These are phyloP conservation scores for Globisporangium middletonii DNA, from an alignment of 352 stramenopile genomes.

Conservation along the genomic window DNA sequence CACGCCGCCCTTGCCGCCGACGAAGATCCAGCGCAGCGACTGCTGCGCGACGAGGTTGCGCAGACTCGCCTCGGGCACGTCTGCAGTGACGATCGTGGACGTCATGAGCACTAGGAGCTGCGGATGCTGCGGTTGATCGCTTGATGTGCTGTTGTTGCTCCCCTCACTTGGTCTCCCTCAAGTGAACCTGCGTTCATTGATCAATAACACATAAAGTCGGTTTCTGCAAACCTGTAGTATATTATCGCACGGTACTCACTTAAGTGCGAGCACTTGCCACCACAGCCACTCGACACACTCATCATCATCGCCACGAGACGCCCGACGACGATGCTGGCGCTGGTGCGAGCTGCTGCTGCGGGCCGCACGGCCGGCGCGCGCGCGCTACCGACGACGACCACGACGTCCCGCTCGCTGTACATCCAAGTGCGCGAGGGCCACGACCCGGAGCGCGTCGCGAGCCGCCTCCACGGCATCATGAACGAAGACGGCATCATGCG, in stretches of 20 bases:
- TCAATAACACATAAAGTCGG: too few relatives aligned
- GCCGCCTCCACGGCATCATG: conserved; percentile 63
- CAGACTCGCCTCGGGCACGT: conserved; percentile 85
- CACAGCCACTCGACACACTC: not conserved
- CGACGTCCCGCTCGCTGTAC: conserved; percentile 34
- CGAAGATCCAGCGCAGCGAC: conserved; percentile 93
- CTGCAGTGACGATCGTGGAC: conserved; percentile 12
- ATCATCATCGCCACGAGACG: not conserved
- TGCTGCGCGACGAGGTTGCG: conserved; percentile 88
- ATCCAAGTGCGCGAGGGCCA: conserved; percentile 40
- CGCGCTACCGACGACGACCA: conserved; percentile 13
- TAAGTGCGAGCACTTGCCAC: not conserved
- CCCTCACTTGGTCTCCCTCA: too few relatives aligned
- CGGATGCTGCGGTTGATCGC: too few relatives aligned
- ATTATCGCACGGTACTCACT: too few relatives aligned
- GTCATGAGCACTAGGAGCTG: conserved; percentile 10
- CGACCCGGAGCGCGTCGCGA: conserved; percentile 44
- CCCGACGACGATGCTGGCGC: conserved; percentile 25
- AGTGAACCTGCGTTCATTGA: too few relatives aligned
- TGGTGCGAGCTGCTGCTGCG: conserved; percentile 25
- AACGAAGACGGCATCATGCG: conserved; percentile 75
- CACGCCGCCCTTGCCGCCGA: conserved; percentile 93
- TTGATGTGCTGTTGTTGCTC: too few relatives aligned
- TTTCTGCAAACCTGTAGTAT: too few relatives aligned
- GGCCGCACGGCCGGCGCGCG: conserved; percentile 6